Percentiles rank a stretch among this genome's conserved stretches.
Conservation (phyloP, 73 alveolate genomes). For the Tetrahymena thermophila region DNA sequence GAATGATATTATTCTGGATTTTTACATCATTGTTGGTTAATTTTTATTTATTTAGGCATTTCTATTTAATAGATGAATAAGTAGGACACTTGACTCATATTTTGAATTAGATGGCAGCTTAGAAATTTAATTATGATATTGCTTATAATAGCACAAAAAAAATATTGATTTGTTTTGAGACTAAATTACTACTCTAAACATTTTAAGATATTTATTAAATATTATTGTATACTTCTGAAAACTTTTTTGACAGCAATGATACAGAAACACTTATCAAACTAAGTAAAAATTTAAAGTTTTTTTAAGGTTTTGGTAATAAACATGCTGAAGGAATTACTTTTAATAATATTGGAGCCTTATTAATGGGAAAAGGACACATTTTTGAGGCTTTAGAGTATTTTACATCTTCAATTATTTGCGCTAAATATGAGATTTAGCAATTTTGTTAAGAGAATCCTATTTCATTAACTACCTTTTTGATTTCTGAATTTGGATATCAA, state of each 20-base stretch:
- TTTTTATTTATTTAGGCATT: not conserved
- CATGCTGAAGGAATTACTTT: not conserved
- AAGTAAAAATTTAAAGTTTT: not conserved
- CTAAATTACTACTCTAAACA: not conserved
- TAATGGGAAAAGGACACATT: not conserved
- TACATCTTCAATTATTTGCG: not conserved
- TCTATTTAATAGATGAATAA: not conserved
- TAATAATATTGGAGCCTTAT: not conserved
- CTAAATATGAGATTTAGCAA: not conserved
- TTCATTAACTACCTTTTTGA: not conserved
- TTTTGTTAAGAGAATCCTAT: not conserved
- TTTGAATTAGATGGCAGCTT: not conserved
- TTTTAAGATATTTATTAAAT: not conserved
- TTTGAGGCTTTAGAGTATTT: not conserved
- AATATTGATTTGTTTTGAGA: not conserved
- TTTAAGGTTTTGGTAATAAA: not conserved
- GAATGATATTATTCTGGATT: not conserved
- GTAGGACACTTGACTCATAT: not conserved
- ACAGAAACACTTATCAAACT: not conserved
- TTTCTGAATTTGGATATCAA: not conserved
- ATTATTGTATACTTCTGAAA: not conserved
- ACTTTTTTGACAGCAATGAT: not conserved
- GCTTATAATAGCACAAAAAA: not conserved
- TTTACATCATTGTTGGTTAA: not conserved
- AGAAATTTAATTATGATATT: not conserved